A percentile compares a stretch with the other conserved stretches of the same genome.
These are phyloP conservation scores for Exophiala aquamarina DNA, from an alignment of 2,329 filamentous ascomycete genomes.

Conservation along the genomic window DNA sequence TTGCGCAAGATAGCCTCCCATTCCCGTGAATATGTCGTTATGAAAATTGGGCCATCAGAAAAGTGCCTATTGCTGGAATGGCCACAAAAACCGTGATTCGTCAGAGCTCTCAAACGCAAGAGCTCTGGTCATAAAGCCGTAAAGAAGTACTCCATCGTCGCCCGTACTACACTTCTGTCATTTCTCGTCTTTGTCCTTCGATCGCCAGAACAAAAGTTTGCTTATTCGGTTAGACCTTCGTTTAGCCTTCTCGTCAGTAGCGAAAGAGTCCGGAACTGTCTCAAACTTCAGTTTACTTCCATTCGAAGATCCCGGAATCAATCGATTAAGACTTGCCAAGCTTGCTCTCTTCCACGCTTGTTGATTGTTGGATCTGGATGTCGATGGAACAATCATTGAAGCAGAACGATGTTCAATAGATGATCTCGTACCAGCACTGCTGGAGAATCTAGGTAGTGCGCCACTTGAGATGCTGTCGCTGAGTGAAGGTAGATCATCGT, in stretches of 20 bases:
- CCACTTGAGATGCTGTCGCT: conserved; percentile 51
- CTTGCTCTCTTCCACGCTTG: conserved; percentile 45
- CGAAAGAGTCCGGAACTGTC: conserved; percentile 37
- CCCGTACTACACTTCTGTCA: conserved; percentile 9
- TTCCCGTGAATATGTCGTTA: background rate
- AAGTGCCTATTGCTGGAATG: background rate
- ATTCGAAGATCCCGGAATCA: conserved; percentile 43
- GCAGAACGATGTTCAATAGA: conserved; percentile 43
- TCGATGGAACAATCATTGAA: conserved; percentile 44
- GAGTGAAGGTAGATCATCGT: conserved; percentile 51
- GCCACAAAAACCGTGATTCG: conserved; percentile 1
- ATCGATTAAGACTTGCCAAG: conserved; percentile 48
- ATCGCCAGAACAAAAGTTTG: conserved; percentile 50
- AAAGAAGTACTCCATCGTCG: conserved; percentile 3
- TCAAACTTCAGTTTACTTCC: conserved; percentile 36
- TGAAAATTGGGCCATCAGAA: background rate
- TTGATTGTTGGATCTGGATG: conserved; percentile 36
- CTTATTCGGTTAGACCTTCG: conserved; percentile 48
- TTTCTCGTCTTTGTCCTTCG: conserved; percentile 44
- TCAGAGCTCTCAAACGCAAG: conserved; percentile 16
- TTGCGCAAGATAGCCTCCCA: background rate
- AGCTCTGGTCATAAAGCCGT: conserved; percentile 23
- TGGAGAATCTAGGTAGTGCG: conserved; percentile 43
- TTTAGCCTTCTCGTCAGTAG: conserved; percentile 38
- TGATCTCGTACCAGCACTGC: conserved; percentile 41